Evolutionary conservation across 1,139 yeast species (phyloP).

Genomic region (Hanseniaspora sp.): DNA sequence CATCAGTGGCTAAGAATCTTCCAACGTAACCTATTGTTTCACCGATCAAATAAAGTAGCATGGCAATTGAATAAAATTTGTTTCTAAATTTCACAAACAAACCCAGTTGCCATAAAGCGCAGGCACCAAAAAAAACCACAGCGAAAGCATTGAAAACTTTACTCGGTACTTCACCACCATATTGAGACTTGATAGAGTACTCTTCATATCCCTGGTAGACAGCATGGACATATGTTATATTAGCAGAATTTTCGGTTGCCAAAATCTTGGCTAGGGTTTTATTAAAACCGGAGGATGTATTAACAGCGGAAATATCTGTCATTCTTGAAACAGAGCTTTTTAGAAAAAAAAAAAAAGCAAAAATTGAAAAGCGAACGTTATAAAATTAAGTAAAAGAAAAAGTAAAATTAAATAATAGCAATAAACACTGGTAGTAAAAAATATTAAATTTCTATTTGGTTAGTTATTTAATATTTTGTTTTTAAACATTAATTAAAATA

Average conservation of each 20-base stretch:
- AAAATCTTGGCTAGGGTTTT: not conserved
- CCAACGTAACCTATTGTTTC: slow-evolving; percentile 67
- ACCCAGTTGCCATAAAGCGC: not conserved
- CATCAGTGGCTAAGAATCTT: slow-evolving; percentile 39
- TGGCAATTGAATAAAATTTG: slow-evolving; percentile 36
- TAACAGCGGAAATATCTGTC: not conserved
- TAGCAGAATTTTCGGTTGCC: not conserved
- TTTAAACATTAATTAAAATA: too few relatives aligned
- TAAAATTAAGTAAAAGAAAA: too few relatives aligned
- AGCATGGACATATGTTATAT: not conserved
- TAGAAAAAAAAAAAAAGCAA: too few relatives aligned
- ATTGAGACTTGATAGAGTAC: not conserved
- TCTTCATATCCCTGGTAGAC: not conserved
- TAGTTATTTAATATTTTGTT: too few relatives aligned
- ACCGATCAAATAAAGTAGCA: slow-evolving; percentile 48
- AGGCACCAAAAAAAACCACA: not conserved
- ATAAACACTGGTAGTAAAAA: too few relatives aligned
- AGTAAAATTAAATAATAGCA: too few relatives aligned
- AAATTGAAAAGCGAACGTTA: too few relatives aligned
- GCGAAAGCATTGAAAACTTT: not conserved
- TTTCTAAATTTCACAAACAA: not conserved
- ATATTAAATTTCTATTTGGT: too few relatives aligned
- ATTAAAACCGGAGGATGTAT: not conserved
- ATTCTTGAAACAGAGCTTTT: too few relatives aligned
- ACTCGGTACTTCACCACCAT: not conserved